phyloP scores from a whole-genome alignment of 108 stramenopile genomes.

The Cyclostephanos tholiformis region DNA sequence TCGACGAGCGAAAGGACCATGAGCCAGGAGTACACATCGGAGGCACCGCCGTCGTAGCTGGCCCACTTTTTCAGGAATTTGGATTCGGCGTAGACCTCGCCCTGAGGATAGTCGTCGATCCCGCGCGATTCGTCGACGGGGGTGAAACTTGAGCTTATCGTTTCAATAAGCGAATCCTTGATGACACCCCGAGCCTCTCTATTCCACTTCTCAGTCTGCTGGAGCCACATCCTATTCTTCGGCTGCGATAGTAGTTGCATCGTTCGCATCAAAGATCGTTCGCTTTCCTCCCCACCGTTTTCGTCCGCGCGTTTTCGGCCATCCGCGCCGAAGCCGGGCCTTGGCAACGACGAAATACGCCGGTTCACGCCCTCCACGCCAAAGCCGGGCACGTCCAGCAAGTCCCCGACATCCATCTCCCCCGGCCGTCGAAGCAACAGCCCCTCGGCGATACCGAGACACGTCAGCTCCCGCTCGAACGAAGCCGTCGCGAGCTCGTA shows the following conservation, averaged over 20 bases:
- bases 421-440: constrained; percentile 53
- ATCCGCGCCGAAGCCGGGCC: too few relatives aligned
- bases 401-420: constrained; percentile 50
- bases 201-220: constrained; percentile 33
- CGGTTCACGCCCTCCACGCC: neutral
- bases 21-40: constrained; percentile 42
- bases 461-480: constrained; percentile 57
- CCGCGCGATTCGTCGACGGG: constrained; percentile 8
- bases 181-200: constrained; percentile 22
- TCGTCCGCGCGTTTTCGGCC: neutral
- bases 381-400: constrained; percentile 35
- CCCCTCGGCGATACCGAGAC: constrained; percentile 59
- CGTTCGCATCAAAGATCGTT: constrained; percentile 17
- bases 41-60: constrained; percentile 26
- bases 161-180: constrained; percentile 36
- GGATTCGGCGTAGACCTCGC: constrained; percentile 18
- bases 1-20: constrained; percentile 36
- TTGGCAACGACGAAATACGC: too few relatives aligned
- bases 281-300: neutral
- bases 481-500: constrained; percentile 57
- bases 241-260: constrained; percentile 20
- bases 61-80: constrained; percentile 46
- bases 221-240: constrained; percentile 43
- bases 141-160: constrained; percentile 33
- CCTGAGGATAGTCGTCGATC: neutral